Conservation (phyloP, 257 asterid genomes). For the Solanum ahanhuiri region DNA sequence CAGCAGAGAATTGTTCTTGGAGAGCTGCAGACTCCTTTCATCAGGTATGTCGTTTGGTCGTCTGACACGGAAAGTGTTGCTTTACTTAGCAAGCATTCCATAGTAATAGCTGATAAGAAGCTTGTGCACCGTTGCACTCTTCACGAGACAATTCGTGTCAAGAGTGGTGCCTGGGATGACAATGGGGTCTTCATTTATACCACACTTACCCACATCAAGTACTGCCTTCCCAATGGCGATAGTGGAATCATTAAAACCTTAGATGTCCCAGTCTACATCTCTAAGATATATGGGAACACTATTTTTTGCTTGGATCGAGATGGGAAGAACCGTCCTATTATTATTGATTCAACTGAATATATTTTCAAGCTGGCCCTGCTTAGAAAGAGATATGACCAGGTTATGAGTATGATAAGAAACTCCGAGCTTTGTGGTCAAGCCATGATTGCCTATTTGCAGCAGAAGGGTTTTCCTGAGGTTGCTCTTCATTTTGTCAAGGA, state of each 20-base stretch:
- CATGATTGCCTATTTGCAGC: constrained; percentile 97
- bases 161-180: constrained; percentile 99
- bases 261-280: constrained; percentile 82
- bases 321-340: constrained; percentile 84
- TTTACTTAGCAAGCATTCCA: constrained; percentile 91
- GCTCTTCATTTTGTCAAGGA: constrained; percentile 97
- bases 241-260: constrained; percentile 92
- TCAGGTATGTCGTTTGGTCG: constrained; percentile 91
- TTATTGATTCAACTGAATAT: constrained; percentile 87
- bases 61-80: constrained; percentile 94
- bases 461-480: constrained; percentile 98
- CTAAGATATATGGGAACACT: constrained; percentile 76
- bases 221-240: constrained; percentile 96
- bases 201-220: constrained; percentile 87
- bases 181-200: constrained; percentile 91
- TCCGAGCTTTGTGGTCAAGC: constrained; percentile 98
- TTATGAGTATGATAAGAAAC: constrained; percentile 88
- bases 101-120: constrained; percentile 85
- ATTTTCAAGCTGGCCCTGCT: constrained; percentile 65
- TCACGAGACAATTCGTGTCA: constrained; percentile 97
- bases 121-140: constrained; percentile 93
- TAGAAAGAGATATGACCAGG: constrained; percentile 83
- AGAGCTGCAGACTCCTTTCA: constrained; percentile 78
- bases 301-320: constrained; percentile 96
- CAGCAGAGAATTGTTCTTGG: constrained; percentile 81